Base-by-base conservation (phyloP, 2,329 filamentous ascomycete species). In the Exophiala sp. region DNA sequence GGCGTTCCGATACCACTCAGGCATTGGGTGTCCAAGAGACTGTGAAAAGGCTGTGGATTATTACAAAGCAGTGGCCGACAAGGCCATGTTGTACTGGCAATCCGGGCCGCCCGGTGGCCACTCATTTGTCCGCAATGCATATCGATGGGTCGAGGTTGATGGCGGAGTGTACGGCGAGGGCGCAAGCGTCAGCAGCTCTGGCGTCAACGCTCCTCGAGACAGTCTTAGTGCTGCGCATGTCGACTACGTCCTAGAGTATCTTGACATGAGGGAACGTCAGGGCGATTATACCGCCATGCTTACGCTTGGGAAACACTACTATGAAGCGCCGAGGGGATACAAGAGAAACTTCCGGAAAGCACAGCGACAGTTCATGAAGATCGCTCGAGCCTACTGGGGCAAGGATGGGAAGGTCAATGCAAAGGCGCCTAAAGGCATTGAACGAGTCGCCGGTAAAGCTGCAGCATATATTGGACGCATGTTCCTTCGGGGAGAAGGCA, bases 91-190 rank as follows among this genome's bases (percentile, higher is more conserved):
- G 7, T 96, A 88, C 79, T 88, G 88, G 66, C 81, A 88, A 39
- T 88, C 88, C 3, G 94, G 93, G 0, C 91, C 93, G 1, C 91
- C 93, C 0, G 91, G 91, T 9, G 93, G 93, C 3, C 83, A 85
- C 69, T 75, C 79, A 24, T 83, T 94, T 75, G 75, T 84, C 2
- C 78, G 80, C 23, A 86, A 96, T 63, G 81, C 85, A 5, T 94
- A 87, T 70, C 81, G 88, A 49, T 86, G 96, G 61, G 87, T 89
- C 2, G 94, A 98, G 63, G 88, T 96, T 42, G 74, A 84, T 23
- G 94, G 93, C 6, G 93, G 93, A 37, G 85, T 95, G 5, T 98
- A 96, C 65, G 94, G 93, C 40, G 88, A 95, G 68, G 94, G 93
- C 2, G 93, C 93, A 10, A 97, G 91, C 64, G 87, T 85, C 32